These are phyloP conservation scores for Myriosclerotinia duriaeana DNA, from an alignment of 2,329 filamentous ascomycete genomes.

Conservation along the genomic window DNA sequence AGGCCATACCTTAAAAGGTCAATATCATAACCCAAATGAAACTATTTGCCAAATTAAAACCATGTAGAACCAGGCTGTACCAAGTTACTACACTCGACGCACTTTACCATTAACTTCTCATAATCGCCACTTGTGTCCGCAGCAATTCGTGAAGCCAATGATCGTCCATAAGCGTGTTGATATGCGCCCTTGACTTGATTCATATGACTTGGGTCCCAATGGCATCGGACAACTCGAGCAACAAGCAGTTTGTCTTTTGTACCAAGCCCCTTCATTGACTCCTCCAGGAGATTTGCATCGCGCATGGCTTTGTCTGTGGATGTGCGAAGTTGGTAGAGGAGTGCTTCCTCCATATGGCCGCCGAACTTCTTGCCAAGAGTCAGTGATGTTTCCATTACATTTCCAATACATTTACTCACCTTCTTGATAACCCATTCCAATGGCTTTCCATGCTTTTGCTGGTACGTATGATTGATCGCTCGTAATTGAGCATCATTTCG, in stretches of 20 bases:
- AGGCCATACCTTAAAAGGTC: not conserved
- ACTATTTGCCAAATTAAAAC: conserved; percentile 7
- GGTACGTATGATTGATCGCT: conserved; percentile 75
- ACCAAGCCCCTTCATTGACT: conserved; percentile 80
- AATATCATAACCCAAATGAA: not conserved
- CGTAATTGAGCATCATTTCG: conserved; percentile 81
- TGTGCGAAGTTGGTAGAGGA: conserved; percentile 74
- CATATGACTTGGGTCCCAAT: conserved; percentile 79
- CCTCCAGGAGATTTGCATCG: conserved; percentile 80
- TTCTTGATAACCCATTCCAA: conserved; percentile 74
- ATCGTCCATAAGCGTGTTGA: conserved; percentile 65
- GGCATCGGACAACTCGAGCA: conserved; percentile 71
- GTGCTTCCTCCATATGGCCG: conserved; percentile 86
- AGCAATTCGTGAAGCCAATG: conserved; percentile 67
- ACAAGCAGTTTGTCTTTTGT: conserved; percentile 84
- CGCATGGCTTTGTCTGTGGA: conserved; percentile 80
- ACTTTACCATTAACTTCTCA: conserved; percentile 66
- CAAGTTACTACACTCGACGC: conserved; percentile 15
- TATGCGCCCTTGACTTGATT: conserved; percentile 78
- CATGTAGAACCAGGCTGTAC: conserved; percentile 18
- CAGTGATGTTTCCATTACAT: conserved; percentile 19
- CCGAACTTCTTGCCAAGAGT: conserved; percentile 64
- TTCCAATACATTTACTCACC: conserved; percentile 44
- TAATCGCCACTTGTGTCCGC: conserved; percentile 88
- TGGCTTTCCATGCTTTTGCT: conserved; percentile 66